Base-by-base conservation (phyloP, 768 basidiomycete species). In the Hygrocybe punicea region DNA sequence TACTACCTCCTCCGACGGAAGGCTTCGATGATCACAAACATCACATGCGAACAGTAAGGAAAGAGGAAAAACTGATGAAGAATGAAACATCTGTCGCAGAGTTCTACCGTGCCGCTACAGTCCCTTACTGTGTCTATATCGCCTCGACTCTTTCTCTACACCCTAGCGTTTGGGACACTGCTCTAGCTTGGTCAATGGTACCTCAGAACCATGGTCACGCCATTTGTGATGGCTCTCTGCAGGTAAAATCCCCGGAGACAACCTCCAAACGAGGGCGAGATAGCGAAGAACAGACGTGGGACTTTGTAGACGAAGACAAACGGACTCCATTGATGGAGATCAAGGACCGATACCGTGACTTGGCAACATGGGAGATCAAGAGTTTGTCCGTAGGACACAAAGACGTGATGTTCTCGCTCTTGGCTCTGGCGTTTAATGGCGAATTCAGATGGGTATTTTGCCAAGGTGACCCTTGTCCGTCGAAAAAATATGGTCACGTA, bases 331-430 rank as follows among this genome's bases (percentile, higher is more conserved):
- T 44, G 40, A n/a, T 44, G 21, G 21, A 44, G 40, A 21, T 44
- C 3, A 44, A 44, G 40, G n/a, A 44, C 51, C 34, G 33, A 17
- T 53, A 17, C 19, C 14, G 19, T 9, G 54, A 55, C 7, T 17
- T 55, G n/a, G 54, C 54, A 16, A 39, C 39, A 10, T 55, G 54
- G 54, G 54, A 55, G 47, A 36, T 55, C 17, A 55, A 48, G 44
- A 55, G 37, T 23, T 19, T 55, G 16, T 29, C 37, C 42, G 54
- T 48, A 8, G 54, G 54, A 25, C n/a, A 24, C 44, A 29, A 50
- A 16, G 34, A 47, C 21, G 46, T 48, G 2, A 55, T 55, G 54
- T 17, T 25, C 13, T 42, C n/a, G n/a, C 16, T 42, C 8, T 53
- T 35, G 54, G 21, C 14, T 19, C 24, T 9, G 9, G 21, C 16